A percentile compares a stretch with the other conserved stretches of the same genome.
These are phyloP conservation scores for Fragaria ananassa DNA, from an alignment of 306 rosid species.

Conservation along the genomic window DNA sequence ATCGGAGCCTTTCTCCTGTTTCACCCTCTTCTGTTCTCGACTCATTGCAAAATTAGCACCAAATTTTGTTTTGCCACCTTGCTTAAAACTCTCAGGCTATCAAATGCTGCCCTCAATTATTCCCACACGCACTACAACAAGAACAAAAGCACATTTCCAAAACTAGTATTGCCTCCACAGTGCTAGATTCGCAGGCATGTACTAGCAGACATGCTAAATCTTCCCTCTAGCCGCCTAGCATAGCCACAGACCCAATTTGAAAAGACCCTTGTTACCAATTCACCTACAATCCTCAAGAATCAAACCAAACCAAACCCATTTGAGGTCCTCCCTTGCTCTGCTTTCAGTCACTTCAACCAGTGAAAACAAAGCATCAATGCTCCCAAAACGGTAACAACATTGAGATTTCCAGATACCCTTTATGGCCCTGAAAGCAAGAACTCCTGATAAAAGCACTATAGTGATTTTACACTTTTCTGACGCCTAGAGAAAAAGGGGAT, in stretches of 20 bases:
- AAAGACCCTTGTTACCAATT: conserved; percentile 45
- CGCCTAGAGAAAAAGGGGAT: conserved; percentile 13
- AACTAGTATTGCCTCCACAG: conserved; percentile 37
- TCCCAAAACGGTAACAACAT: conserved; percentile 30
- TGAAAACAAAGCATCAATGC: conserved; percentile 25
- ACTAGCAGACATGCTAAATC: conserved; percentile 39
- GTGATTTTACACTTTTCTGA: conserved; percentile 19
- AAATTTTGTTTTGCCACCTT: conserved; percentile 9
- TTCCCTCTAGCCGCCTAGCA: conserved; percentile 23
- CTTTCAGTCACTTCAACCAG: conserved; percentile 17
- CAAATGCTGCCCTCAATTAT: conserved; percentile 37
- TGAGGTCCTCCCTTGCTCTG: conserved; percentile 29
- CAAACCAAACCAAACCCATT: conserved; percentile 3
- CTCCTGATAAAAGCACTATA: not conserved
- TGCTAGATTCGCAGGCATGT: conserved; percentile 31
- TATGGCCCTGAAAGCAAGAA: conserved; percentile 57
- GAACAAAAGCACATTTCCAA: conserved; percentile 26
- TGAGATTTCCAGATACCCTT: conserved; percentile 34
- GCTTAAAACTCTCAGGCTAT: conserved; percentile 33
- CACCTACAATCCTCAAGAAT: conserved; percentile 19
- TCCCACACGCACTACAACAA: conserved; percentile 24
- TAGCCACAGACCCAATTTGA: conserved; percentile 28
- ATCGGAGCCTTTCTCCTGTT: conserved; percentile 74
- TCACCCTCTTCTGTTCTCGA: conserved; percentile 69
- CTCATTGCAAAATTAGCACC: conserved; percentile 42